Conservation (phyloP, 2,329 filamentous ascomycete species). For the Aspergillus fructus region DNA sequence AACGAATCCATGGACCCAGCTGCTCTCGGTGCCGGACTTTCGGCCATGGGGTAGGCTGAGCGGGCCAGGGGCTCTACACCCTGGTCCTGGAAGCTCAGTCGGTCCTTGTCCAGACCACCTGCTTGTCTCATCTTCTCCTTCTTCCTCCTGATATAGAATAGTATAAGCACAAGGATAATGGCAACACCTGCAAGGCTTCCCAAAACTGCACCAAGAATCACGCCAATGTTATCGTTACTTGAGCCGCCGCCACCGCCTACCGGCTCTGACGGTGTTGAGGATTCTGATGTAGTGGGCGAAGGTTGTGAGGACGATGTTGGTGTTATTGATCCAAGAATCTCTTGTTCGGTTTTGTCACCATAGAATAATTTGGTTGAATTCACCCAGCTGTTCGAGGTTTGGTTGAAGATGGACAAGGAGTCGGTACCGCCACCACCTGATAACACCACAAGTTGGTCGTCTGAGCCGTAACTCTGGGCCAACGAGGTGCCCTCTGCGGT, state of each 20-base stretch:
- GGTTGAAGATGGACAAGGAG: conserved; percentile 75
- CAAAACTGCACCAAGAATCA: conserved; percentile 77
- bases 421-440: conserved; percentile 70
- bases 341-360: conserved; percentile 43
- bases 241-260: conserved; percentile 31
- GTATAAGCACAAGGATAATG: conserved; percentile 66
- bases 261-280: conserved; percentile 26
- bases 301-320: conserved; percentile 30
- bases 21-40: conserved; percentile 38
- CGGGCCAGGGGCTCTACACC: conserved; percentile 45
- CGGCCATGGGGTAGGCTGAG: conserved; percentile 46
- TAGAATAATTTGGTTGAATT: conserved; percentile 66
- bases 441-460: conserved; percentile 61
- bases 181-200: conserved; percentile 77
- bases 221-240: conserved; percentile 39
- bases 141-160: conserved; percentile 65
- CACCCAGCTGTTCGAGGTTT: conserved; percentile 72
- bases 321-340: conserved; percentile 24
- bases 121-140: conserved; percentile 52
- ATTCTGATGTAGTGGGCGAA: conserved; percentile 29
- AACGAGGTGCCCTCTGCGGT: conserved; percentile 70
- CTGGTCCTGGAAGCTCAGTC: conserved; percentile 46
- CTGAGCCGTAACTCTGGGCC: conserved; percentile 57
- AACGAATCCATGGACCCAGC: conserved; percentile 39
- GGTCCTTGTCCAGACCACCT: conserved; percentile 58